Evolutionary conservation across 2,329 filamentous ascomycete species (phyloP).

Genomic region (Magnaporthiopsis poae): DNA sequence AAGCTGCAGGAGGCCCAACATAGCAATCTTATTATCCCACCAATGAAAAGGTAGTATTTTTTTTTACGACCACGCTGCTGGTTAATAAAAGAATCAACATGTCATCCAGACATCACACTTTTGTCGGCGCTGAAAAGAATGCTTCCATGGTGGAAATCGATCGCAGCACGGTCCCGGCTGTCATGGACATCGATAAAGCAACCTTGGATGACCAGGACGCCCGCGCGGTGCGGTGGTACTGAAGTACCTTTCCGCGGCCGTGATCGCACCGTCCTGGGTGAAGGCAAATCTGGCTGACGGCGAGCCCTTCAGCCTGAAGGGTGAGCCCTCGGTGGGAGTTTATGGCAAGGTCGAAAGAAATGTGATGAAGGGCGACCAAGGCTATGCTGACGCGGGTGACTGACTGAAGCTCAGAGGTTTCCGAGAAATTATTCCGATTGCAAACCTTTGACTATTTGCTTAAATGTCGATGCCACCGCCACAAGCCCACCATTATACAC

Average conservation of each 20-base stretch:
- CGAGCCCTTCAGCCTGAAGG: slow-evolving; percentile 39
- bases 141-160: slow-evolving; percentile 36
- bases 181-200: slow-evolving; percentile 38
- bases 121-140: slow-evolving; percentile 7
- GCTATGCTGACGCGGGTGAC: not conserved
- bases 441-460: slow-evolving; percentile 32
- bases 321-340: slow-evolving; percentile 14
- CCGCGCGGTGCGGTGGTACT: slow-evolving; percentile 48
- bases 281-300: slow-evolving; percentile 41
- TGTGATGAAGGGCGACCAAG: too few species aligned
- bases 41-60: too few species aligned
- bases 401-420: slow-evolving; percentile 25
- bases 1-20: too few species aligned
- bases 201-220: slow-evolving; percentile 34
- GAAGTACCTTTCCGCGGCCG: slow-evolving; percentile 43
- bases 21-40: too few species aligned
- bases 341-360: slow-evolving; percentile 19
- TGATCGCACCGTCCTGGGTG: slow-evolving; percentile 34
- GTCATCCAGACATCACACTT: slow-evolving; percentile 13
- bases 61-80: too few species aligned
- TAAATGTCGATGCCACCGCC: too few species aligned
- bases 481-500: too few species aligned
- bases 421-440: slow-evolving; percentile 23
- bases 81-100: too few species aligned
- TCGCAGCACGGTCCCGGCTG: slow-evolving; percentile 44